Evolutionary conservation across 169 alveolate genomes (phyloP).

Genomic region (Plasmodium berghei): DNA sequence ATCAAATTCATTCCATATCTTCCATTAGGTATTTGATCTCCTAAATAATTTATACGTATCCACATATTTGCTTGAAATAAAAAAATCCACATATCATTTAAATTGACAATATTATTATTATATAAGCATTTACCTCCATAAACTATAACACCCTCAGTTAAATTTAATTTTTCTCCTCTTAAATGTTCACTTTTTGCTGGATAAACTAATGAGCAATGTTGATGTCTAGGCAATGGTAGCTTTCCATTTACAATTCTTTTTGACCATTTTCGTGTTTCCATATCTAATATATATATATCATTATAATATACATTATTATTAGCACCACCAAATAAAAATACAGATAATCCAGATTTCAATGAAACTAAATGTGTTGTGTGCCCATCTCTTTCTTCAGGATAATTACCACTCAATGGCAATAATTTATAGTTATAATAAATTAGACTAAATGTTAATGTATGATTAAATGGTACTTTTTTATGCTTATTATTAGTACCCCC

Average conservation of each 20-base stretch:
- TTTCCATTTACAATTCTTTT: constrained; percentile 79
- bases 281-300: constrained; percentile 87
- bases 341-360: constrained; percentile 81
- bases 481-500: constrained; percentile 89
- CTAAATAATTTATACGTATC: constrained; percentile 87
- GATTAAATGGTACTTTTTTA: constrained; percentile 84
- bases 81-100: constrained; percentile 92
- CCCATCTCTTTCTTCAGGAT: constrained; percentile 89
- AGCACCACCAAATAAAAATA: constrained; percentile 90
- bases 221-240: constrained; percentile 89
- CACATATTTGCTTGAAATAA: constrained; percentile 86
- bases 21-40: constrained; percentile 87
- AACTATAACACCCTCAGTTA: constrained; percentile 74
- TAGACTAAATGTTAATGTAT: constrained; percentile 86
- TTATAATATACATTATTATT: constrained; percentile 86
- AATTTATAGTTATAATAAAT: constrained; percentile 87
- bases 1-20: constrained; percentile 90
- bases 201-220: constrained; percentile 89
- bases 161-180: constrained; percentile 76
- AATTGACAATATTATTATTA: constrained; percentile 81
- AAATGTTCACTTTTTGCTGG: constrained; percentile 89
- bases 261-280: constrained; percentile 87
- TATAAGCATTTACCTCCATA: constrained; percentile 79
- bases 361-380: constrained; percentile 88
- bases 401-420: constrained; percentile 86